phyloP scores from a whole-genome alignment of 1,139 yeast species.

The Diutina ranongensis region DNA sequence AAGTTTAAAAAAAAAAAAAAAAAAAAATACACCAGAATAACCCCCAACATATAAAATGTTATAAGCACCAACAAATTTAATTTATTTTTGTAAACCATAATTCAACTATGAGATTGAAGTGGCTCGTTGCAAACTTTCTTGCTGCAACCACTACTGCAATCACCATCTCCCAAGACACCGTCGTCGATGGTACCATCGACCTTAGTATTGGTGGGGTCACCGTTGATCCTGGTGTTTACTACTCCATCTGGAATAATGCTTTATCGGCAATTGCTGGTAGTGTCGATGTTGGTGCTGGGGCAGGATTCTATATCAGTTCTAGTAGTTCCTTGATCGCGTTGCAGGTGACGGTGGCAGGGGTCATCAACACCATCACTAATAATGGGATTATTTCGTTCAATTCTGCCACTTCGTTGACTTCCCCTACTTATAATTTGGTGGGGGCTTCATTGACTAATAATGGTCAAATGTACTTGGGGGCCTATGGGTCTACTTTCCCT shows the following conservation, averaged over 20 bases:
- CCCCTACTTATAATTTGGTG: constrained; percentile 2
- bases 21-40: too few relatives aligned
- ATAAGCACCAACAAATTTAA: too few relatives aligned
- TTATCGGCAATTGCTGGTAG: not conserved
- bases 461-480: constrained; percentile 1
- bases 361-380: not conserved
- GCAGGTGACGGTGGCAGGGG: not conserved
- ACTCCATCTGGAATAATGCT: not conserved
- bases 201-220: not conserved
- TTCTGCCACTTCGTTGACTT: not conserved
- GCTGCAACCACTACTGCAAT: not conserved
- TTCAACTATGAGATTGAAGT: not conserved
- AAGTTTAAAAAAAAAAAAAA: too few relatives aligned
- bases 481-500: not conserved
- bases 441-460: not conserved
- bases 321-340: not conserved
- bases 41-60: too few relatives aligned
- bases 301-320: not conserved
- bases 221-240: not conserved
- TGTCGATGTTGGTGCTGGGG: not conserved
- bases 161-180: not conserved
- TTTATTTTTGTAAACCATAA: too few relatives aligned
- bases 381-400: constrained; percentile 1
- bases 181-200: not conserved
- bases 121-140: not conserved